These are phyloP conservation scores for Ustilago trichophora DNA, from an alignment of 1,284 basidiomycete species.

Conservation along the genomic window DNA sequence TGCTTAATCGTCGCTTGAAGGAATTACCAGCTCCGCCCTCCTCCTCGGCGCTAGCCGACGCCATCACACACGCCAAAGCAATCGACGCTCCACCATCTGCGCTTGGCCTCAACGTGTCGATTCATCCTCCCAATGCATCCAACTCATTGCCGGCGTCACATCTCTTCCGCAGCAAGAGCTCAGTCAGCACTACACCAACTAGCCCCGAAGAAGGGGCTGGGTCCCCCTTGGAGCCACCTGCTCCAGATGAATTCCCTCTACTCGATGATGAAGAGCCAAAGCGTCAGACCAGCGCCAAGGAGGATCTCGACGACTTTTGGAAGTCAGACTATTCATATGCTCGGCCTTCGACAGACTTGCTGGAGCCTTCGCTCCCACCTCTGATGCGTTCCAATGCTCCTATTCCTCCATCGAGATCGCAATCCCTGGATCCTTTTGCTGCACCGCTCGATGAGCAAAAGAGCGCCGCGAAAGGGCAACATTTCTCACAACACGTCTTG, in stretches of 20 bases:
- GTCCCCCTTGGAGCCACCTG: conserved; percentile 4
- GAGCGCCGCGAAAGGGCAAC: neutral
- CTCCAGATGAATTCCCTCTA: conserved; percentile 1
- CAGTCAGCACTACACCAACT: conserved; percentile 43
- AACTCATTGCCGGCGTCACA: neutral
- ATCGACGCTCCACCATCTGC: neutral
- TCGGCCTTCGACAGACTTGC: conserved; percentile 7
- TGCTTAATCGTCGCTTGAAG: conserved; percentile 16
- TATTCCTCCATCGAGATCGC: conserved; percentile 35
- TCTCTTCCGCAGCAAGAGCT: conserved; percentile 38
- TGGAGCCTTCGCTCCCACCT: conserved; percentile 19
- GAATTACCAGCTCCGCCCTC: conserved; percentile 19
- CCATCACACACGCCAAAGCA: neutral
- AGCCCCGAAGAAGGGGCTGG: conserved; percentile 36
- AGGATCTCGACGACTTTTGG: conserved; percentile 28
- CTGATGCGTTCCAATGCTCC: conserved; percentile 31
- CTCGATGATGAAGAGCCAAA: conserved; percentile 3
- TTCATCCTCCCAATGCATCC: neutral
- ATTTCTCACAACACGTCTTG: neutral
- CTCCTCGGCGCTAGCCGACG: conserved; percentile 8
- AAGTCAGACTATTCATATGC: conserved; percentile 33
- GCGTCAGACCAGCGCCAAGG: neutral
- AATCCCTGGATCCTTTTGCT: conserved; percentile 31
- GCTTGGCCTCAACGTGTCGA: conserved; percentile 16
- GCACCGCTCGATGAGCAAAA: conserved; percentile 2